phyloP scores from a whole-genome alignment of 495 filamentous ascomycete species.

The Aspergillus sclerotioniger region DNA sequence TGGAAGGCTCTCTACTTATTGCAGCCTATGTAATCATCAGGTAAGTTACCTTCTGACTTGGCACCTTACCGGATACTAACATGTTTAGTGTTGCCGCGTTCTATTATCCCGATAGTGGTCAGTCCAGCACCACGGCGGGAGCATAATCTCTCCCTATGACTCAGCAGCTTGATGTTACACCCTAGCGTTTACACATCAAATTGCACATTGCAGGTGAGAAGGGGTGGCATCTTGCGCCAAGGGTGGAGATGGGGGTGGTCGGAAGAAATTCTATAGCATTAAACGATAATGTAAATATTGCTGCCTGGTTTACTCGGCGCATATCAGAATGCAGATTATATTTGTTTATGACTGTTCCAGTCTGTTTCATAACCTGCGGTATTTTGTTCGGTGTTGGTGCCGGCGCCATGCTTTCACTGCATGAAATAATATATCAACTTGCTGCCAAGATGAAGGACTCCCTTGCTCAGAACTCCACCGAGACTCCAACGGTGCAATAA shows the following conservation, averaged over 20 bases:
- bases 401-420: neutral
- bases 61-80: slow-evolving; percentile 6
- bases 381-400: neutral
- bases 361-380: neutral
- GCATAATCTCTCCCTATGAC: neutral
- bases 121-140: slow-evolving; percentile 30
- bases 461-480: too few species aligned
- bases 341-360: neutral
- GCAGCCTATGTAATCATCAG: slow-evolving; percentile 69
- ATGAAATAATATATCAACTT: neutral
- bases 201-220: neutral
- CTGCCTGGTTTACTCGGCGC: slow-evolving; percentile 1
- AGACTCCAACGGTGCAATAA: too few species aligned
- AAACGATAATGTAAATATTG: slow-evolving; percentile 1
- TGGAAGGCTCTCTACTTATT: slow-evolving; percentile 79
- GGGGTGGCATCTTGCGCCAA: neutral
- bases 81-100: slow-evolving; percentile 33
- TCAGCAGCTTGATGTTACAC: neutral
- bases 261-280: neutral
- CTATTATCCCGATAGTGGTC: slow-evolving; percentile 31
- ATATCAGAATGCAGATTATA: neutral
- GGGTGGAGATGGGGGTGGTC: neutral
- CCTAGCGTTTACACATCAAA: neutral
- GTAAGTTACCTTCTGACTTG: slow-evolving; percentile 19
- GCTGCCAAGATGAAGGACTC: neutral